Evolutionary conservation across 2,329 filamentous ascomycete genomes (phyloP).

Genomic region (Pezicula radicicola): DNA sequence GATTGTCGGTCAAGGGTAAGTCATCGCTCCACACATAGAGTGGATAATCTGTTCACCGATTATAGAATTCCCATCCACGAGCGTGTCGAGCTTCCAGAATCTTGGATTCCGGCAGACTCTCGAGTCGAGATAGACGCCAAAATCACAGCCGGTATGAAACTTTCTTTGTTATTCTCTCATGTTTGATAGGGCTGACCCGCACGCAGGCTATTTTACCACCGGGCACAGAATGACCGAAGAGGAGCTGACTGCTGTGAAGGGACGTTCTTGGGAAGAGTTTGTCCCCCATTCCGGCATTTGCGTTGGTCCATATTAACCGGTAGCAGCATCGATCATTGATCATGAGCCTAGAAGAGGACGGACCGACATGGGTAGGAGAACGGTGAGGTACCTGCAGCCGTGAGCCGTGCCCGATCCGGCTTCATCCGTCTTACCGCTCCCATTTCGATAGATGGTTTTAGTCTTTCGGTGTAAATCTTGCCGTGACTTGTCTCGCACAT

Average conservation of each 20-base stretch:
- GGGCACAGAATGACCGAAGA: slow-evolving; percentile 86
- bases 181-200: slow-evolving; percentile 27
- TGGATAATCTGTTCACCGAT: slow-evolving; percentile 2
- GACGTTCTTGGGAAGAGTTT: slow-evolving; percentile 86
- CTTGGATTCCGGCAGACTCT: slow-evolving; percentile 91
- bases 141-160: slow-evolving; percentile 75
- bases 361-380: background rate
- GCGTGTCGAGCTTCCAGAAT: slow-evolving; percentile 86
- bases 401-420: slow-evolving; percentile 12
- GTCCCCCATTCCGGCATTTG: slow-evolving; percentile 23
- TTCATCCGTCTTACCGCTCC: background rate
- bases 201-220: slow-evolving; percentile 71
- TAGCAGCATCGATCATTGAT: slow-evolving; percentile 30
- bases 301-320: slow-evolving; percentile 19
- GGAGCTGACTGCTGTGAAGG: slow-evolving; percentile 81
- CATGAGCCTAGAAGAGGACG: slow-evolving; percentile 13
- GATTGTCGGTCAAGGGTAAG: slow-evolving; percentile 74
- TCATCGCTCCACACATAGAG: background rate
- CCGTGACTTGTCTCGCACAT: background rate
- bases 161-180: background rate
- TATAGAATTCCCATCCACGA: slow-evolving; percentile 80
- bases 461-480: too few species aligned
- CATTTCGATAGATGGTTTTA: background rate
- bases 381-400: slow-evolving; percentile 1
- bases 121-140: slow-evolving; percentile 99